These are phyloP conservation scores for Ophiocordyceps camponoti-saundersi DNA, from an alignment of 2,329 filamentous ascomycete species.

Conservation along the genomic window DNA sequence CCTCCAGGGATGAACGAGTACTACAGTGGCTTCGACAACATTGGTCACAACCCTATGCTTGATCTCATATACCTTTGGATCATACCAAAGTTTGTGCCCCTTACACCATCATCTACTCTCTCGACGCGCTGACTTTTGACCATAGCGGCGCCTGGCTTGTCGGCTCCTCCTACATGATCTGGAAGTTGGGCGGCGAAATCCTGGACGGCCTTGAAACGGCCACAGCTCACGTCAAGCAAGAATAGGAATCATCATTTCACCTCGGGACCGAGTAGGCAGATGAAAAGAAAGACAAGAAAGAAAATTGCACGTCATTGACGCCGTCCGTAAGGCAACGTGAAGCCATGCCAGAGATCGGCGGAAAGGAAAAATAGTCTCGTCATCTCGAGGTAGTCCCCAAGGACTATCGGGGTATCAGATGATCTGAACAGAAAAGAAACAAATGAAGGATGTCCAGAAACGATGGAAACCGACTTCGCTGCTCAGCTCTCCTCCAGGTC, in stretches of 20 bases:
- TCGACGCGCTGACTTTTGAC: neutral
- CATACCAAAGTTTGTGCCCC: constrained; percentile 35
- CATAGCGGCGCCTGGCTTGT: constrained; percentile 37
- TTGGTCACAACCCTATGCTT: constrained; percentile 32
- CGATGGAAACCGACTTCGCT: neutral
- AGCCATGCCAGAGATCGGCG: neutral
- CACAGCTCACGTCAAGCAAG: constrained; percentile 19
- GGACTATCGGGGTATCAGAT: neutral
- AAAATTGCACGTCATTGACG: neutral
- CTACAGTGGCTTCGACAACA: constrained; percentile 36
- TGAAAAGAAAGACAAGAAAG: neutral
- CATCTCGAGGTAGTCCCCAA: neutral
- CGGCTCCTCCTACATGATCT: constrained; percentile 33
- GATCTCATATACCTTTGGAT: constrained; percentile 36
- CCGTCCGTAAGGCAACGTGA: neutral
- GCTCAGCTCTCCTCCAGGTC: neutral
- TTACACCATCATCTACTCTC: no score
- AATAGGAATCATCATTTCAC: constrained; percentile 12
- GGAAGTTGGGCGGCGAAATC: constrained; percentile 29
- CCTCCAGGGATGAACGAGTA: constrained; percentile 38
- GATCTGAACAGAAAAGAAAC: neutral
- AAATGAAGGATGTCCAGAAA: neutral
- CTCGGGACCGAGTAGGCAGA: neutral
- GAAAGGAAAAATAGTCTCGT: neutral
- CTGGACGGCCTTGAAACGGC: constrained; percentile 25